These are phyloP conservation scores for Thymus quinquecostatus DNA, from an alignment of 257 asterid genomes.

Conservation along the genomic window DNA sequence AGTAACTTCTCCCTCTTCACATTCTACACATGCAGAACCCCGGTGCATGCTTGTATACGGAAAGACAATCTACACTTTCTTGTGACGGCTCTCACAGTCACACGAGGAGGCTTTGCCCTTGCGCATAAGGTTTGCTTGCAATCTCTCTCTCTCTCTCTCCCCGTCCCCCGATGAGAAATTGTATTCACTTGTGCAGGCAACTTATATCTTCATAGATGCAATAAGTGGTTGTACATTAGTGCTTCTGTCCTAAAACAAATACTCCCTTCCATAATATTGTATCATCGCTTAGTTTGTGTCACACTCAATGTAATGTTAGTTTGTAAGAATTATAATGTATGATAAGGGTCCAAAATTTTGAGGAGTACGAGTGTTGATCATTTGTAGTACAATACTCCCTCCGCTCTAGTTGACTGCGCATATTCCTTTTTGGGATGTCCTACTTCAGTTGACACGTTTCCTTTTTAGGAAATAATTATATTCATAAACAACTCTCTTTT, in stretches of 20 bases:
- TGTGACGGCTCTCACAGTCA: constrained; percentile 82
- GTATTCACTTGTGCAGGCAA: background rate
- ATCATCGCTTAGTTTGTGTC: background rate
- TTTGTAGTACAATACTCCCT: background rate
- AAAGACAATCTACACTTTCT: constrained; percentile 59
- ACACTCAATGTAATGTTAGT: constrained; percentile 2
- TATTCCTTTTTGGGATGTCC: too few species aligned
- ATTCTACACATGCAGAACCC: constrained; percentile 50
- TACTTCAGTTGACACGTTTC: too few species aligned
- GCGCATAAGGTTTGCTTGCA: constrained; percentile 48
- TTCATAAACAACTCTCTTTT: too few species aligned
- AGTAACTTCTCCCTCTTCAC: constrained; percentile 13
- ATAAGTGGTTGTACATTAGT: constrained; percentile 13
- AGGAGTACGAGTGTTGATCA: background rate
- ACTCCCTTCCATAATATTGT: background rate
- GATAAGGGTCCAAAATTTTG: background rate
- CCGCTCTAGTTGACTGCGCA: too few species aligned
- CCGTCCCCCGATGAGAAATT: background rate
- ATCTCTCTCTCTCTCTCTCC: constrained; percentile 6
- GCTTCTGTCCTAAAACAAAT: background rate
- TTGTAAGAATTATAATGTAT: background rate
- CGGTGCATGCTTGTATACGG: constrained; percentile 78
- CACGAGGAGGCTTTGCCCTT: constrained; percentile 81
- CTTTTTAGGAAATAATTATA: too few species aligned
- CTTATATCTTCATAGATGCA: background rate